phyloP scores from a whole-genome alignment of 2,329 filamentous ascomycete genomes.

The Leptographium wingfieldii region DNA sequence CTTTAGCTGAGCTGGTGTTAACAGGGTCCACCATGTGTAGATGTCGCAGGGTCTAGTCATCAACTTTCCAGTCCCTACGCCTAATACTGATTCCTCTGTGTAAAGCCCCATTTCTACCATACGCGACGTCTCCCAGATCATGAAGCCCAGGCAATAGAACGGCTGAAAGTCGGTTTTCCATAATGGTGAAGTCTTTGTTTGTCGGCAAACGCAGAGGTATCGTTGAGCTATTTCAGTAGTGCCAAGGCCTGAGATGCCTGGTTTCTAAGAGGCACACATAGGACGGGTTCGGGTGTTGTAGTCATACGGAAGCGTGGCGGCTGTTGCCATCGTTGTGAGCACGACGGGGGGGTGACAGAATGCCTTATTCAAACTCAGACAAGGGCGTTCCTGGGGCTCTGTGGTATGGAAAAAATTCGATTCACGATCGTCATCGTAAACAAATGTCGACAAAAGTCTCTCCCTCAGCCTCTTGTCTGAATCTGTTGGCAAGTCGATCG shows the following conservation, averaged over 20 bases:
- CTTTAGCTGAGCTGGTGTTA: too few relatives aligned
- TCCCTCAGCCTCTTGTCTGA: too few relatives aligned
- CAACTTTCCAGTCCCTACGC: too few relatives aligned
- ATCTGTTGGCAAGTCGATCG: too few relatives aligned
- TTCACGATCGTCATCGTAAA: too few relatives aligned
- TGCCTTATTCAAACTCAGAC: neutral
- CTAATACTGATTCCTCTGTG: too few relatives aligned
- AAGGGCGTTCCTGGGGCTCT: too few relatives aligned
- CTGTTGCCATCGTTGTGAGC: neutral
- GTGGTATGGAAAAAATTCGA: too few relatives aligned
- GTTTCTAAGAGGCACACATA: neutral
- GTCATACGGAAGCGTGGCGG: neutral
- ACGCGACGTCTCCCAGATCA: neutral
- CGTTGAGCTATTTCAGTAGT: too few relatives aligned
- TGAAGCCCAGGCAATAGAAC: neutral
- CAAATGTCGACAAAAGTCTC: too few relatives aligned
- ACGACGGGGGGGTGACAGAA: neutral
- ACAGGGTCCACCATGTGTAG: too few relatives aligned
- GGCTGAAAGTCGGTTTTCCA: neutral
- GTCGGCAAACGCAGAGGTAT: neutral
- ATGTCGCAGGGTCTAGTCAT: too few relatives aligned
- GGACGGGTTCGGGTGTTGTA: neutral
- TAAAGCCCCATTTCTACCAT: neutral
- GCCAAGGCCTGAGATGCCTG: neutral
- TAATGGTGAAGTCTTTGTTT: neutral